Conservation (phyloP, 2,329 filamentous ascomycete species). For the Penicillium frequentans region DNA sequence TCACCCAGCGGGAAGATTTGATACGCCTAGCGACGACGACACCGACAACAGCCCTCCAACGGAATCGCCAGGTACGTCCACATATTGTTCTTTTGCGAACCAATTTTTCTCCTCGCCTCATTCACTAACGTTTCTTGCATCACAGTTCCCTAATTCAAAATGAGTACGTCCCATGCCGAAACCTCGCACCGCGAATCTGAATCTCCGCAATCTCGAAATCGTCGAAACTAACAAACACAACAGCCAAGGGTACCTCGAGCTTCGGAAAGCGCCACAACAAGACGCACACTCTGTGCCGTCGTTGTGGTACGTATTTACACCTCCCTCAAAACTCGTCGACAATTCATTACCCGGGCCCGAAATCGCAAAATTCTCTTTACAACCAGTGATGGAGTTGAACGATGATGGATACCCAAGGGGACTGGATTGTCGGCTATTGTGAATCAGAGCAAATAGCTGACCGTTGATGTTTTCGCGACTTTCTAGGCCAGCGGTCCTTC, state of each 20-base stretch:
- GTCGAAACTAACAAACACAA: conserved; percentile 48
- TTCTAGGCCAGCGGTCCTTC: conserved; percentile 84
- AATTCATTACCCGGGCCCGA: conserved; percentile 9
- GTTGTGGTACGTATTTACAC: conserved; percentile 75
- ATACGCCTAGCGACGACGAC: conserved; percentile 47
- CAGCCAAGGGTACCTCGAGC: conserved; percentile 71
- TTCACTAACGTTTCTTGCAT: conserved; percentile 26
- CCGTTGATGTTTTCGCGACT: conserved; percentile 30
- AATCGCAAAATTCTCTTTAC: conserved; percentile 17
- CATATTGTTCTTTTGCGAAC: conserved; percentile 12
- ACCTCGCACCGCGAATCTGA: conserved; percentile 24
- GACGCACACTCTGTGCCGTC: conserved; percentile 97
- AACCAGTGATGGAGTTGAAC: conserved; percentile 1
- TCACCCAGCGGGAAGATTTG: conserved; percentile 38
- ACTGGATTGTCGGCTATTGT: not conserved
- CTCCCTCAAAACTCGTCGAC: conserved; percentile 12
- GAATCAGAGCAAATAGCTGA: conserved; percentile 9
- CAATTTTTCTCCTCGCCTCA: conserved; percentile 3
- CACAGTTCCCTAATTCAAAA: conserved; percentile 55
- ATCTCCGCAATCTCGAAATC: conserved; percentile 22
- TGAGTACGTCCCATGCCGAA: conserved; percentile 53
- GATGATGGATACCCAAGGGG: not conserved
- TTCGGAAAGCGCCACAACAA: conserved; percentile 91
- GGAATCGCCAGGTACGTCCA: conserved; percentile 45
- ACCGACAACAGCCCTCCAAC: conserved; percentile 47